A percentile compares a stretch with the other conserved stretches of the same genome.
Evolutionary conservation across 1,139 yeast genomes (phyloP).

Genomic region (Blastobotrys apis): DNA sequence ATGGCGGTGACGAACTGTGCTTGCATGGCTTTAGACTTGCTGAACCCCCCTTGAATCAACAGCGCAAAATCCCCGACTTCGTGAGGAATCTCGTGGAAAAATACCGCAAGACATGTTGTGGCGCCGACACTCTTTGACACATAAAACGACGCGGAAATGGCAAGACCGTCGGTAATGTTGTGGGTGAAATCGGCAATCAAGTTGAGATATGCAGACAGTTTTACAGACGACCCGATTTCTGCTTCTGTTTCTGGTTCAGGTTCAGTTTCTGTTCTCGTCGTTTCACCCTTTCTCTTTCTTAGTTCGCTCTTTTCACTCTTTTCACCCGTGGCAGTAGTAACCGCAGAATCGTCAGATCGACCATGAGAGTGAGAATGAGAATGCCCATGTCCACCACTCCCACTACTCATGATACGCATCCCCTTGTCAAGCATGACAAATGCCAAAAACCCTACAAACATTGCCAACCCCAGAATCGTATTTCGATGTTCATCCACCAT

Average conservation of each 20-base stretch:
- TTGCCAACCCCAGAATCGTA: conserved; percentile 46
- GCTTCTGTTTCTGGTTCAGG: conserved; percentile 28
- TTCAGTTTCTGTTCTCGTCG: conserved; percentile 19
- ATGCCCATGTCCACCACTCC: conserved; percentile 32
- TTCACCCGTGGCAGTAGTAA: conserved; percentile 9
- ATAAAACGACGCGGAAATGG: conserved; percentile 62
- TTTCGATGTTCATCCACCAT: conserved; percentile 48
- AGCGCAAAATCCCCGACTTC: conserved; percentile 72
- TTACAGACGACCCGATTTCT: conserved; percentile 26
- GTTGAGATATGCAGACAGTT: conserved; percentile 55
- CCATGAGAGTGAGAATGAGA: conserved; percentile 43
- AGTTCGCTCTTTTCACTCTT: conserved; percentile 14
- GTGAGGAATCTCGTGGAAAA: conserved; percentile 71
- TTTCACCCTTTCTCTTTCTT: conserved; percentile 21
- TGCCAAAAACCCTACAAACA: conserved; percentile 52
- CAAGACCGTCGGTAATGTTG: conserved; percentile 67
- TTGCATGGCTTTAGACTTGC: conserved; percentile 56
- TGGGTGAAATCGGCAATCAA: conserved; percentile 63
- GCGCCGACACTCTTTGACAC: conserved; percentile 54
- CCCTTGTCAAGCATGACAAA: conserved; percentile 56
- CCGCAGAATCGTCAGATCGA: conserved; percentile 30
- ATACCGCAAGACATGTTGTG: conserved; percentile 59
- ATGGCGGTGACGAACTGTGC: conserved; percentile 59
- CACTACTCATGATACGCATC: conserved; percentile 46
- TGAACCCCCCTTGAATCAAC: conserved; percentile 58